Evolutionary conservation across 2,329 filamentous ascomycete species (phyloP), one percentile per base, ranked within the genome.

Genomic region (Fusarium fracticaudum): DNA sequence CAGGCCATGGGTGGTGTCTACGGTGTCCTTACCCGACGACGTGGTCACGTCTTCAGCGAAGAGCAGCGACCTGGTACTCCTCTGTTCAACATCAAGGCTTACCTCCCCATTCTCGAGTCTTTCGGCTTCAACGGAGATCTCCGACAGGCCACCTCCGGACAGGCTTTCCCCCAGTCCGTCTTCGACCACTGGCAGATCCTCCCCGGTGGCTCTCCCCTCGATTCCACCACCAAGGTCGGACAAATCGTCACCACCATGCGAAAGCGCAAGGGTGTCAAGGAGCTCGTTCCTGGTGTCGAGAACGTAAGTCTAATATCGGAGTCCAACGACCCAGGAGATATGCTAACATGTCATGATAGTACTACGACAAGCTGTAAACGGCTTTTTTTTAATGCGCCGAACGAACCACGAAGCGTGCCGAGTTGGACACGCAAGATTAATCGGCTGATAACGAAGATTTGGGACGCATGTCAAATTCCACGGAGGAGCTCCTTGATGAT

Each of bases 241-340:
- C 86, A 90, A 84, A 89, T 98, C 81, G 94, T 98, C 80, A 87
- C 89, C 84, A 91, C 92, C 69, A 97, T 97, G 93, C 95, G 96
- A 85, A 98, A 98, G 92, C 94, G 96, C 88, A 99, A 99, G 94
- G 96, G 96, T 94, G 89, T 99, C 90, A 99, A 99, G 94, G 88
- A 93, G 83, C 91, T 94, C 82, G 93, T 98, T 84, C 96, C 96
- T 81, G 94, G 93, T 85, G 92, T 95, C 88, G 94, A 94, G 84
- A 97, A 98, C 91, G 94, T 96, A 91, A 94, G 94, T 93, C 76
- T 67, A 43, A 33, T 47, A 14, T 31, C 13, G 2, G 10, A 6
- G 35, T 26, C 40, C 6, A 44, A 35, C 43, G 17, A 37, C 33
- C 44, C 24, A 35, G 50, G 35, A 55, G 45, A 33, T 44, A 38